Conservation (phyloP, 1,284 basidiomycete species). For the Marasmius fiardii region DNA sequence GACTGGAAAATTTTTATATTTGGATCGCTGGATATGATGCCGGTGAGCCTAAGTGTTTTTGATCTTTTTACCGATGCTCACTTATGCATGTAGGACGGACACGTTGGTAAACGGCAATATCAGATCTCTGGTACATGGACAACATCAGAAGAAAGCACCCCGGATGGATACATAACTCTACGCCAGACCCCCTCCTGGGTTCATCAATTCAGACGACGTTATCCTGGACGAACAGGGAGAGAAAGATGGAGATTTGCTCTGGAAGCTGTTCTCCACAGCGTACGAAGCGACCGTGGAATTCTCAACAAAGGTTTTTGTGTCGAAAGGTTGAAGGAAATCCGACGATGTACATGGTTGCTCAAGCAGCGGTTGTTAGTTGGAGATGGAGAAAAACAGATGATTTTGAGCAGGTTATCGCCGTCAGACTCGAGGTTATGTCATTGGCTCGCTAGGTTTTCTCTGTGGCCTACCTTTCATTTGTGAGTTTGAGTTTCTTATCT, state of each 20-base stretch:
- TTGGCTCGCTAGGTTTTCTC: background rate
- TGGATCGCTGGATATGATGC: background rate
- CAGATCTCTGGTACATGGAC: background rate
- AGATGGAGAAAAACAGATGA: background rate
- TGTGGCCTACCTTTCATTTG: background rate
- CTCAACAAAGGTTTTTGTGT: background rate
- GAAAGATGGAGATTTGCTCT: background rate
- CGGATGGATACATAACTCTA: background rate
- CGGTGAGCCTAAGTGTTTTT: background rate
- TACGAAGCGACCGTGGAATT: background rate
- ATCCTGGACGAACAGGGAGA: background rate
- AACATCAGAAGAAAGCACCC: background rate
- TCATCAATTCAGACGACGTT: slow-evolving; percentile 1
- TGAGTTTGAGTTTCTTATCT: background rate
- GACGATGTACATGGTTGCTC: background rate
- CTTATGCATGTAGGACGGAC: background rate
- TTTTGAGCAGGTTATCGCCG: background rate
- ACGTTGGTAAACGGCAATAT: background rate
- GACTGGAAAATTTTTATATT: background rate
- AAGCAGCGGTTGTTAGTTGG: background rate
- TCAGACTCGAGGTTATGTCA: background rate
- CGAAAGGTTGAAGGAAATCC: background rate
- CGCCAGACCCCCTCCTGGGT: slow-evolving; percentile 3
- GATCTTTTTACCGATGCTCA: background rate
- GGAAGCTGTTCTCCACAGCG: background rate